A percentile compares a stretch with the other conserved stretches of the same genome.
phyloP scores from a whole-genome alignment of 768 basidiomycete genomes.

The Tricholoma matsutake region DNA sequence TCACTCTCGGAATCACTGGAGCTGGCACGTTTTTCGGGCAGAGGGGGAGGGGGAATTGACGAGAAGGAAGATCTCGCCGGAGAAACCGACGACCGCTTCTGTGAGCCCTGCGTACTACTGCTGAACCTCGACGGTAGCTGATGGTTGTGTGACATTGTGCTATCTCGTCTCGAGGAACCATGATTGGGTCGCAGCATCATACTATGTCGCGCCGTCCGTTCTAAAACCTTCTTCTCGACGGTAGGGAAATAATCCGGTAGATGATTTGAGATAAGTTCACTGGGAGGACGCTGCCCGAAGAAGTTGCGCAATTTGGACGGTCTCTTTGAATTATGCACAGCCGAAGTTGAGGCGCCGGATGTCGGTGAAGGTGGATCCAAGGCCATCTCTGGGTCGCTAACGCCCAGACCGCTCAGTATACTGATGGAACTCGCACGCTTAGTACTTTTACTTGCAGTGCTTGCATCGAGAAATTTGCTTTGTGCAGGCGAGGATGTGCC shows the following conservation, averaged over 20 bases:
- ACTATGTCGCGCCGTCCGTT: constrained; percentile 85
- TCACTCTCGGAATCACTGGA: constrained; percentile 17
- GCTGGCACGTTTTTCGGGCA: constrained; percentile 35
- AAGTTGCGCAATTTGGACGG: constrained; percentile 87
- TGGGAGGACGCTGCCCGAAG: constrained; percentile 96
- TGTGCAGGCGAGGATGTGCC: constrained; percentile 32
- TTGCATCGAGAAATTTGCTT: constrained; percentile 19
- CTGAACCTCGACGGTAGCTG: constrained; percentile 57
- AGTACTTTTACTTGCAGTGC: constrained; percentile 46
- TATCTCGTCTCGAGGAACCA: constrained; percentile 41
- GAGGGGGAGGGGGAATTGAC: constrained; percentile 39
- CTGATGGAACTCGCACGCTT: constrained; percentile 95
- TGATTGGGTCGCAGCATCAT: constrained; percentile 64
- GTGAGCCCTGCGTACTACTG: constrained; percentile 55
- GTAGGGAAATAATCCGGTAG: constrained; percentile 94
- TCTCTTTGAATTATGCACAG: constrained; percentile 41
- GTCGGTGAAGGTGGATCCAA: constrained; percentile 60
- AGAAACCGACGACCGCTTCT: constrained; percentile 38
- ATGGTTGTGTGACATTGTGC: constrained; percentile 47
- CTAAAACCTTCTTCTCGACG: constrained; percentile 87
- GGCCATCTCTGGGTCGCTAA: constrained; percentile 70
- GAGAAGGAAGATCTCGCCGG: constrained; percentile 45
- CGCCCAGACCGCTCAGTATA: constrained; percentile 90
- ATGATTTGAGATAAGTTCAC: constrained; percentile 94
- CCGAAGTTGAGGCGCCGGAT: constrained; percentile 28